Evolutionary conservation across 1,284 basidiomycete genomes (phyloP), one percentile per base, ranked within the genome.

Genomic region (Cutaneotrichosporon sp.): DNA sequence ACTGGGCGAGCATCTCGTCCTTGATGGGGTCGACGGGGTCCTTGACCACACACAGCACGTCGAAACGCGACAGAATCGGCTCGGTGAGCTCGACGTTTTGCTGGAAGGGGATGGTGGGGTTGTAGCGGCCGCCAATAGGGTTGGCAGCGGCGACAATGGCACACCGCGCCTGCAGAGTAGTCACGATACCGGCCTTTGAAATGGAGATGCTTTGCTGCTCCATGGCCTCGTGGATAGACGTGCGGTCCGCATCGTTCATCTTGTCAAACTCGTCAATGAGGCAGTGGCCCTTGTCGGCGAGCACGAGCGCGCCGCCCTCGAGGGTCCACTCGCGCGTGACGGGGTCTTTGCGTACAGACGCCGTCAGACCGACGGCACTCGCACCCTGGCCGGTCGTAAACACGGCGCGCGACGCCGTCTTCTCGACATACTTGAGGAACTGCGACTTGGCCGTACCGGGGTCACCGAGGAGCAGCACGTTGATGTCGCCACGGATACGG

Each of bases 141-240:
- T 99, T 99, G 51, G 96, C 94, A 0, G 96, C 96, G 14, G 96
- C 94, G 54, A 98, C 83, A 72, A 99, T 92, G 5, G 94, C 92
- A 73, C 94, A 98, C 34, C 94, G 86, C 17, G 94, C 96, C 76
- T 97, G 93, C 20, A 99, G 81, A 12, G 89, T 89, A 10, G 96
- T 97, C 49, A 98, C 88, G 64, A 99, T 99, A 55, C 94, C 96
- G 3, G 94, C 96, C 72, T 99, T 99, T 38, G 92, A 93, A 63
- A 99, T 97, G 1, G 94, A 97, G 65, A 99, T 99, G n/a, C 88
- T 88, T 72, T 99, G 94, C 76, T 99, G 94, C 74, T 99, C 94
- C 94, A 99, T 99, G 2, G 96, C 96, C 75, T 99, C 94, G 79
- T 98, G 96, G 66, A 98, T 98, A 8, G 92, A 97, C 12, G 94